Evolutionary conservation across 176 grass and related monocot species (phyloP).

Genomic region (Ensete ventricosum): DNA sequence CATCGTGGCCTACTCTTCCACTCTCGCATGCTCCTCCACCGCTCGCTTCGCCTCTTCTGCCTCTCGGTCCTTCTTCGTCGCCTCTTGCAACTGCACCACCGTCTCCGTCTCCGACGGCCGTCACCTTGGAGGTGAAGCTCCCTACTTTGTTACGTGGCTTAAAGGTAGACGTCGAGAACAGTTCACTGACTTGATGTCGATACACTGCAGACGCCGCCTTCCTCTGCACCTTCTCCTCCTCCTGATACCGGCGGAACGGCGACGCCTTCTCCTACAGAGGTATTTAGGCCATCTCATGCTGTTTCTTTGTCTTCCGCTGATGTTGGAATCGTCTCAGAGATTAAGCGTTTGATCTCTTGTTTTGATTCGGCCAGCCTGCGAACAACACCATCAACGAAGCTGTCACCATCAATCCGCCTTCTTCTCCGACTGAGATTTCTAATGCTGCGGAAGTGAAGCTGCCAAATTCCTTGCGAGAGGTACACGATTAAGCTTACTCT

Average conservation of each 20-base stretch:
- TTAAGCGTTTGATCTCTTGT: no score
- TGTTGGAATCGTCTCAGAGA: no score
- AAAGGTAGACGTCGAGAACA: background rate
- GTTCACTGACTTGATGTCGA: background rate
- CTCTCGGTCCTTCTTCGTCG: background rate
- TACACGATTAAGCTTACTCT: background rate
- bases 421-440: background rate
- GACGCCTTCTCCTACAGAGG: background rate
- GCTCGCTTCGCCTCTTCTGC: no score
- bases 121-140: background rate
- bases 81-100: background rate
- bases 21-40: no score
- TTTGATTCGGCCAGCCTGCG: background rate
- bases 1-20: no score
- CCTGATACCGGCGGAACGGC: background rate
- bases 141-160: background rate
- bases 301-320: no score
- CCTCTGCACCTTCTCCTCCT: background rate
- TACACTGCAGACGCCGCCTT: background rate
- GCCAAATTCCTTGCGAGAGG: background rate
- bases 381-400: background rate
- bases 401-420: background rate
- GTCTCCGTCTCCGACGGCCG: background rate
- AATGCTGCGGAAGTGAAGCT: background rate
- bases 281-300: background rate